These are phyloP conservation scores for Borealophlyctis nickersoniae DNA, from an alignment of 192 early-diverging fungal genomes.

Conservation along the genomic window DNA sequence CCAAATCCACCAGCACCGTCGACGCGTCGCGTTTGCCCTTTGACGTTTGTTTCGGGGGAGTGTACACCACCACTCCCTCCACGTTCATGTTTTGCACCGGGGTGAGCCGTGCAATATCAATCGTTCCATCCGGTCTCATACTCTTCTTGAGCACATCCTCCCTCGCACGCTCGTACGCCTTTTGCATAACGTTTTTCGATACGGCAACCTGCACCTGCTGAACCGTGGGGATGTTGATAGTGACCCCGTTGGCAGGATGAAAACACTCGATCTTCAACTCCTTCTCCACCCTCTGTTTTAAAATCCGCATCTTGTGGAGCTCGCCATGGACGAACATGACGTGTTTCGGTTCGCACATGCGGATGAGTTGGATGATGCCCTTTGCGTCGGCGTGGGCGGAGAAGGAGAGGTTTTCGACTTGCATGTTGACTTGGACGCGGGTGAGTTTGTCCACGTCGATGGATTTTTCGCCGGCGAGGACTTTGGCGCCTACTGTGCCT, in stretches of 20 bases:
- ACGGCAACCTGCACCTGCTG: neutral
- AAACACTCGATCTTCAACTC: conserved; percentile 83
- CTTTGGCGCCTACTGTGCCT: conserved; percentile 92
- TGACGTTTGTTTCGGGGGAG: too few species aligned
- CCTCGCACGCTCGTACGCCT: neutral
- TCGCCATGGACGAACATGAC: conserved; percentile 94
- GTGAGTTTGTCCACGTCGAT: conserved; percentile 81
- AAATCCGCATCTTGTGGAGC: conserved; percentile 78
- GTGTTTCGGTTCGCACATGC: conserved; percentile 82
- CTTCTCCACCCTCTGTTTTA: conserved; percentile 75
- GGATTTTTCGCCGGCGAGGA: conserved; percentile 81
- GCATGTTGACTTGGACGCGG: conserved; percentile 71
- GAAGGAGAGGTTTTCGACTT: conserved; percentile 92
- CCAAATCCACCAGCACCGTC: too few species aligned
- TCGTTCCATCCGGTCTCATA: neutral
- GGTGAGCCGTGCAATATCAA: neutral
- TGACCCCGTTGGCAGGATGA: conserved; percentile 84
- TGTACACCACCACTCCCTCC: neutral
- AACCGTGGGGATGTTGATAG: conserved; percentile 33
- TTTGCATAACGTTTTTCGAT: neutral
- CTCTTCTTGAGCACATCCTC: neutral
- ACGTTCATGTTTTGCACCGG: neutral
- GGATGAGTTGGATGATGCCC: conserved; percentile 94
- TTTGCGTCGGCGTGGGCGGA: conserved; percentile 97
- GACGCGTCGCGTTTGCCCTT: too few species aligned